Base-by-base conservation (phyloP, 352 stramenopile species). In the Phytophthora pseudosyringae region DNA sequence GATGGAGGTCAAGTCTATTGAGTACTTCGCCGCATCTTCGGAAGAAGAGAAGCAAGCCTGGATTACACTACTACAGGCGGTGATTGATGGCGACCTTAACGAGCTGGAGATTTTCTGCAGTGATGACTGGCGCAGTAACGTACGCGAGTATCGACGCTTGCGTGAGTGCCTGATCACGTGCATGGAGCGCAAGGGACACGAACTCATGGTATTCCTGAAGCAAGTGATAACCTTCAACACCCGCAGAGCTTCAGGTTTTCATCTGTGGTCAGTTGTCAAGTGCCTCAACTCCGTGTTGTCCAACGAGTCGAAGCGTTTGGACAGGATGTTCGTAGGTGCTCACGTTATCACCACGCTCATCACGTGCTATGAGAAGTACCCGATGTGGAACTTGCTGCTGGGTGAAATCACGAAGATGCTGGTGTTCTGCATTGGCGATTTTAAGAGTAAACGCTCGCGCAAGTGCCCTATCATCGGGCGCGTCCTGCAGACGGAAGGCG, bases 71-170 rank as follows among this genome's bases (percentile, higher is more conserved):
- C 49, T 95, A 38, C 71, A 91, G 49, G 75, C 83, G 16, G 86
- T 92, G 31, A 90, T 95, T 62, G 81, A 89, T 33, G 88, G 88
- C 7, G 86, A 95, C 59, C 59, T 94, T 31, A 87, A 86, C 35
- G 88, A 91, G 47, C 64, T 95, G 8, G 88, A 95, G 55, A 92
- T 95, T 18, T 95, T 95, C 48, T 95, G 88, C 66, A 93, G 81
- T 57, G 88, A 95, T 64, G 88, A 95, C 56, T 95, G 88, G 88
- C 81, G 86, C n/a, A 93, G 81, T 74, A 95, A 94, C 52, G 81
- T 95, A 28, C 81, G 83, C 31, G 86, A 94, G 58, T 95, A 94
- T 69, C 75, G 83, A 8, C 80, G 75, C 2, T 69, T 95, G 52
- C 82, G 88, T 46, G 79, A 93, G 61, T 91, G 81, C 53, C 59